Conservation (phyloP, 495 filamentous ascomycete species). For the Durotheca rogersii region DNA sequence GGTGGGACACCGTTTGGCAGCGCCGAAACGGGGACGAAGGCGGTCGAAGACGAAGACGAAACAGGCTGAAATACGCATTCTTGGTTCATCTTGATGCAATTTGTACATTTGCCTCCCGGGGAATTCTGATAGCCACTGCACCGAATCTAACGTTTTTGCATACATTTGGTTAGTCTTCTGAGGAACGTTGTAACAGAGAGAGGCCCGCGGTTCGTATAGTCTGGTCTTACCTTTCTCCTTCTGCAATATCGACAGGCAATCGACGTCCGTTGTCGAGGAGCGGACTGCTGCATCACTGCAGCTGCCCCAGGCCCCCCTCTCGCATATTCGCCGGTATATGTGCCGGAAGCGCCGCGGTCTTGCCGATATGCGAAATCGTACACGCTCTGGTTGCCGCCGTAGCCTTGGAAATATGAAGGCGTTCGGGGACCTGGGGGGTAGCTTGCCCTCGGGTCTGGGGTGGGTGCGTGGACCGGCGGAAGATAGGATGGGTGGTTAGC, state of each 20-base stretch:
- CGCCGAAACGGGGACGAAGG: conserved; percentile 52
- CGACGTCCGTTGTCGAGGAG: conserved; percentile 52
- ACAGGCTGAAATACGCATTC: conserved; percentile 56
- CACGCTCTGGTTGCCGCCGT: conserved; percentile 12
- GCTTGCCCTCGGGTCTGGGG: conserved; percentile 24
- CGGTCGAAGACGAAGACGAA: conserved; percentile 46
- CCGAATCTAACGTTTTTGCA: conserved; percentile 46
- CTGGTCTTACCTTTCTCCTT: conserved; percentile 47
- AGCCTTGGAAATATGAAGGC: conserved; percentile 18
- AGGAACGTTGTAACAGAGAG: conserved; percentile 4
- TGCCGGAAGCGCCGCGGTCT: conserved; percentile 18
- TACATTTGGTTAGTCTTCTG: conserved; percentile 13
- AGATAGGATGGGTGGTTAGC: conserved; percentile 27
- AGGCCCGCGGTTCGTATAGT: not conserved
- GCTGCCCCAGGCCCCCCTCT: conserved; percentile 28
- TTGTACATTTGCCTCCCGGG: conserved; percentile 51
- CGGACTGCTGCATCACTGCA: conserved; percentile 42
- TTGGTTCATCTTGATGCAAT: conserved; percentile 53
- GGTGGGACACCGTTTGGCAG: conserved; percentile 50
- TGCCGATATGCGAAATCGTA: conserved; percentile 32
- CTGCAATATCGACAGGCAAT: conserved; percentile 55
- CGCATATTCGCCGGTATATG: conserved; percentile 29
- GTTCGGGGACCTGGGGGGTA: conserved; percentile 26
- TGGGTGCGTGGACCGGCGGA: conserved; percentile 25
- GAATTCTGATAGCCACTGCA: conserved; percentile 55